phyloP scores from a whole-genome alignment of 371 early-diverging fungal genomes.

The Ordospora pajunii region DNA sequence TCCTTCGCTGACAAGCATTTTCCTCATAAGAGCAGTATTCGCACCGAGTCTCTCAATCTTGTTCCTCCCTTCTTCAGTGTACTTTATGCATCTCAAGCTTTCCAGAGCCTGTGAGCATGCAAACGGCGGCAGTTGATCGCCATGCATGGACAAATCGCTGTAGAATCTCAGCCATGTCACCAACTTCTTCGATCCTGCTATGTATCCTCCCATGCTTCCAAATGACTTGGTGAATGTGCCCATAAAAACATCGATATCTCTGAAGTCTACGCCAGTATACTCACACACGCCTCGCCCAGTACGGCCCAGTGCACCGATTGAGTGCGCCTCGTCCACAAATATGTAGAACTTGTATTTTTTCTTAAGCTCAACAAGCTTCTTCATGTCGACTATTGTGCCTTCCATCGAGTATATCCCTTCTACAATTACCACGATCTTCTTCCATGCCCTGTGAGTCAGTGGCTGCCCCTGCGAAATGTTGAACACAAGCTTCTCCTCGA shows the following conservation, averaged over 20 bases:
- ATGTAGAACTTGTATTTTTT: conserved; percentile 91
- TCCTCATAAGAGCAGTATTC: conserved; percentile 76
- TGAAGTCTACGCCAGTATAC: conserved; percentile 75
- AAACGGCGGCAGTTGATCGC: conserved; percentile 81
- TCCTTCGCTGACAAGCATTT: conserved; percentile 71
- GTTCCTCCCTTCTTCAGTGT: conserved; percentile 66
- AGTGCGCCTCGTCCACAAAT: conserved; percentile 98
- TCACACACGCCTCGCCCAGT: conserved; percentile 92
- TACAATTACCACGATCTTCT: conserved; percentile 88
- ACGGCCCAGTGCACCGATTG: conserved; percentile 85
- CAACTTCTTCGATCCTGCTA: conserved; percentile 71
- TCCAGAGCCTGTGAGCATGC: conserved; percentile 77
- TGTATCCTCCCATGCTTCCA: conserved; percentile 94
- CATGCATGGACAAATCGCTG: conserved; percentile 74
- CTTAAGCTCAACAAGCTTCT: conserved; percentile 77
- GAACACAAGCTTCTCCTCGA: conserved; percentile 75
- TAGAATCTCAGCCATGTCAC: conserved; percentile 72
- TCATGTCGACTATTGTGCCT: conserved; percentile 78
- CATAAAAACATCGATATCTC: conserved; percentile 88
- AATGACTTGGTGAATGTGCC: conserved; percentile 98
- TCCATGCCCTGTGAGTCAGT: conserved; percentile 92
- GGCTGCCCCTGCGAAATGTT: conserved; percentile 94
- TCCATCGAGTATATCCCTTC: conserved; percentile 99
- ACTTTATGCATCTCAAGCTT: conserved; percentile 63
- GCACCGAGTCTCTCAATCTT: conserved; percentile 71